Conservation (phyloP, 2,329 filamentous ascomycete genomes). For the Stagonosporopsis cucurbitacearum region DNA sequence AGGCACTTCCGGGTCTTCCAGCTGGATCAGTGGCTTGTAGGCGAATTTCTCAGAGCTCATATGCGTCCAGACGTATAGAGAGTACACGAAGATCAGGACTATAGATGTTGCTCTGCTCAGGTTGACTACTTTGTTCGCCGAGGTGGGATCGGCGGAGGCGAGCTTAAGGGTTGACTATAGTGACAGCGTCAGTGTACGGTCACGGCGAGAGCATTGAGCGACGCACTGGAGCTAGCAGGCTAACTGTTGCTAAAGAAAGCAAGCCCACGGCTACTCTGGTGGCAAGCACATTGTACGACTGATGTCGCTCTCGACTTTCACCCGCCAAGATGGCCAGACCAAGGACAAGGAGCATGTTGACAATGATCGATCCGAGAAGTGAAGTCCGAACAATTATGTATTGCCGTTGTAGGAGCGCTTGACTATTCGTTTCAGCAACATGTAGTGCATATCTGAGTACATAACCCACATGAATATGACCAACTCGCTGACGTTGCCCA, state of each 20-base stretch:
- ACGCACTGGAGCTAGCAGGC: slow-evolving; percentile 78
- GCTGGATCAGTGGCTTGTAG: slow-evolving; percentile 25
- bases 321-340: slow-evolving; percentile 86
- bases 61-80: slow-evolving; percentile 23
- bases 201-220: not conserved
- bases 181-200: not conserved
- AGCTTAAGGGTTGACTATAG: slow-evolving; percentile 17
- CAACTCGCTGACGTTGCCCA: slow-evolving; percentile 86
- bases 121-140: slow-evolving; percentile 11
- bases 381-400: slow-evolving; percentile 89
- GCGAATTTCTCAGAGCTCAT: slow-evolving; percentile 20
- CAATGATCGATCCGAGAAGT: slow-evolving; percentile 83
- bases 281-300: slow-evolving; percentile 85
- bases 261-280: slow-evolving; percentile 83
- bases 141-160: not conserved
- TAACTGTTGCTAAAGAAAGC: slow-evolving; percentile 75
- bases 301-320: slow-evolving; percentile 75
- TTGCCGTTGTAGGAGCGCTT: slow-evolving; percentile 73
- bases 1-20: slow-evolving; percentile 16
- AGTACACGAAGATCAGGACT: slow-evolving; percentile 22
- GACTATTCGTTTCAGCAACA: slow-evolving; percentile 61
- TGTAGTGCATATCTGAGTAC: slow-evolving; percentile 1
- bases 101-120: slow-evolving; percentile 22
- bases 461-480: slow-evolving; percentile 68
- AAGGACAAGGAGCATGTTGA: slow-evolving; percentile 82